These are phyloP conservation scores for Diaporthe sp. DNA, from an alignment of 2,329 filamentous ascomycete species.

Conservation along the genomic window DNA sequence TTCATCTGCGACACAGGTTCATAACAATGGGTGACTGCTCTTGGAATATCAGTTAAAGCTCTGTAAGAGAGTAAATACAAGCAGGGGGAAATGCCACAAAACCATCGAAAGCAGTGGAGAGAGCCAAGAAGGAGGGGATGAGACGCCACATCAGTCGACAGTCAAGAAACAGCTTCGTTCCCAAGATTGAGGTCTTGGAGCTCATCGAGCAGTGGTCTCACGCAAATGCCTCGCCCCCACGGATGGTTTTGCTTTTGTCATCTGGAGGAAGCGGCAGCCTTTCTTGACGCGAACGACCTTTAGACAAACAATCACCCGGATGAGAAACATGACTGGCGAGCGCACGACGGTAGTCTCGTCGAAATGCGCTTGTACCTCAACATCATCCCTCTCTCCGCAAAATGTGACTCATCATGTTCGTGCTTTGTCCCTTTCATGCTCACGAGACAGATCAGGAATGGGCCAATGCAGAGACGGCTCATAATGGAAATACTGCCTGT, in stretches of 20 bases:
- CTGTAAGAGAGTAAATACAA: not conserved
- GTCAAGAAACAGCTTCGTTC: not conserved
- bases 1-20: not conserved
- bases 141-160: not conserved
- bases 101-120: not conserved
- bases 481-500: not conserved
- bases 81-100: not conserved
- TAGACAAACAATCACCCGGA: not conserved
- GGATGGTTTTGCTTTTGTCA: not conserved
- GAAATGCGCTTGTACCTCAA: not conserved
- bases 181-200: not conserved
- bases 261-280: not conserved
- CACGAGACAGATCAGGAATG: not conserved
- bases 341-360: not conserved
- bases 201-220: not conserved
- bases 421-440: not conserved
- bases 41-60: not conserved
- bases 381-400: not conserved
- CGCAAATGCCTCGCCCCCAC: not conserved
- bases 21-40: not conserved
- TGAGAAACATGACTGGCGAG: not conserved
- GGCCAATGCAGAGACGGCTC: not conserved
- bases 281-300: not conserved
- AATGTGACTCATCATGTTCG: not conserved
- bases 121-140: not conserved